Evolutionary conservation across 306 rosid species (phyloP), one percentile per base, ranked within the genome.

Genomic region (Lathyrus oleraceus): DNA sequence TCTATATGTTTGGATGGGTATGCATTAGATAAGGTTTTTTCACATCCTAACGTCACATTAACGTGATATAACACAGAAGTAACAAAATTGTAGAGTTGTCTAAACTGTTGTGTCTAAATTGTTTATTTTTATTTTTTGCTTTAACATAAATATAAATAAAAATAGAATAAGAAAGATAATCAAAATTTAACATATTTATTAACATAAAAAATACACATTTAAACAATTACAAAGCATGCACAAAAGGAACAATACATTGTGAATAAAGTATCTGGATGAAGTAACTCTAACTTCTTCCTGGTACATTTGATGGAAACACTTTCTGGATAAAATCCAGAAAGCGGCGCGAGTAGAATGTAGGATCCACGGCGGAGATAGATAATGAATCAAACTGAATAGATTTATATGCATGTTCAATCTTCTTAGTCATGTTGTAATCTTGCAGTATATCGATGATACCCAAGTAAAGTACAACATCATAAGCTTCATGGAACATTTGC

Each of bases 401-500:
- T 78, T 94, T 94, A 76, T 87, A 91, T 10, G 96, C 92, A 53
- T 86, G 99, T 67, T 94, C 99, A 47, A 94, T 81, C 88, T 80
- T 94, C 96, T 94, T 94, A 36, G 82, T 72, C 97, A 86, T 83
- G 87, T 87, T 91, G 84, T 94, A 94, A 8, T 83, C 97, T 80
- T 94, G 99, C 84, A 94, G 75, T 75, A 94, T 94, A 79, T 94
- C 99, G 66, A 94, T 94, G 73, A 91, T 91, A 5, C 99, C 99
- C 27, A 94, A 85, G 81, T 91, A 94, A 12, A 94, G 95, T 47
- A 94, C 99, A 0, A 94, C 99, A 45, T 94, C 99, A 20, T 94
- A 94, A 3, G 82, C 92, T 66, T 86, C 89, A 25, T 83, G 91
- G 45, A 91, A 91, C 81, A 78, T 84, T 75, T 85, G 81, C 51